A percentile compares a stretch with the other conserved stretches of the same genome.
Conservation (phyloP, 225 moss, liverwort and hornwort genomes). For the Ulota crispa region DNA sequence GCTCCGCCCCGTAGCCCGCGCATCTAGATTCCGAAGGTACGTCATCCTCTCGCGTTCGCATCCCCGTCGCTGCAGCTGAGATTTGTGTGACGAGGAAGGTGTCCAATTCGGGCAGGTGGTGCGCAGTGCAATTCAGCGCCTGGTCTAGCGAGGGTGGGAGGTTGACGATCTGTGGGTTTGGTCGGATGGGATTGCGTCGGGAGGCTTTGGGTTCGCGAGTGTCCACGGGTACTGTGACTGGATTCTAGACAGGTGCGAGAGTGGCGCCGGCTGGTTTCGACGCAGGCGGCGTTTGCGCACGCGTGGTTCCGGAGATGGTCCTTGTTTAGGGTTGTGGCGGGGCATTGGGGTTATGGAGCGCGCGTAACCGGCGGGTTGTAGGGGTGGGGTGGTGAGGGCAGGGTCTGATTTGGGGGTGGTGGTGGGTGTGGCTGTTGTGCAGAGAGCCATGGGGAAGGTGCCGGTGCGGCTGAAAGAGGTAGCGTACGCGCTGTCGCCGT, state of each 20-base stretch:
- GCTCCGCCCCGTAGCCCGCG: not conserved
- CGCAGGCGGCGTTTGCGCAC: not conserved
- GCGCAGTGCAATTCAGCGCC: not conserved
- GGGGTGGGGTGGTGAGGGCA: not conserved
- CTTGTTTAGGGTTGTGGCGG: conserved; percentile 15
- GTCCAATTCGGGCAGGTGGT: not conserved
- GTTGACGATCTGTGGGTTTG: not conserved
- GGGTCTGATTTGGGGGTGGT: not conserved
- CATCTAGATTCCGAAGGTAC: not conserved
- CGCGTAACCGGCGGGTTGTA: too few species aligned
- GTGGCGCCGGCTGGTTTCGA: too few species aligned
- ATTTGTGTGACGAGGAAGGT: not conserved
- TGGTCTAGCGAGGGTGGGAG: not conserved
- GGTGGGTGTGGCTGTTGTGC: not conserved
- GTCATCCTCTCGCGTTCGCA: not conserved
- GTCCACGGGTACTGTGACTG: not conserved
- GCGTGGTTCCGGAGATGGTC: not conserved
- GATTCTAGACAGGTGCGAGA: not conserved
- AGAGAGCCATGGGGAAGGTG: conserved; percentile 69
- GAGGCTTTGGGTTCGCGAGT: not conserved
- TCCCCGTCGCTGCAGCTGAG: not conserved
- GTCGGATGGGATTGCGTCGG: not conserved
- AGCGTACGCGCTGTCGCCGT: conserved; percentile 69
- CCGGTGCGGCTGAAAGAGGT: conserved; percentile 91
- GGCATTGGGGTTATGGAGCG: not conserved